These are phyloP conservation scores for Bruguiera gymnorhiza DNA, from an alignment of 345 rosid genomes.

Conservation along the genomic window DNA sequence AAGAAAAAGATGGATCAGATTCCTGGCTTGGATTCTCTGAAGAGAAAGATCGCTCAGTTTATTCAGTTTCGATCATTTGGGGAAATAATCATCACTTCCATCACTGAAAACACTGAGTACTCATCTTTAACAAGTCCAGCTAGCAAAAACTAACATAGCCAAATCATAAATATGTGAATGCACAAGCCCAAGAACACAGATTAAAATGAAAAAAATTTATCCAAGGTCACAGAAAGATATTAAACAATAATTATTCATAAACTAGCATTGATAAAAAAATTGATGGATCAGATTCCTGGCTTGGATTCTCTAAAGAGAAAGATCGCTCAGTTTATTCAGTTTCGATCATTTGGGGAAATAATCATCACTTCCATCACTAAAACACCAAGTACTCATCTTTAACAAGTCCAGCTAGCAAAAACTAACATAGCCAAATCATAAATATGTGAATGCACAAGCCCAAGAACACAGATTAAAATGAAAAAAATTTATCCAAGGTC, in stretches of 20 bases:
- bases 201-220: too few relatives aligned
- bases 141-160: too few relatives aligned
- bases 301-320: conserved; percentile 5
- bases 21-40: conserved; percentile 4
- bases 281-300: not conserved
- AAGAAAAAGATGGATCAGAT: not conserved
- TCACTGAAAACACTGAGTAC: not conserved
- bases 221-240: not conserved
- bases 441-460: not conserved
- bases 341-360: conserved; percentile 8
- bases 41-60: conserved; percentile 13
- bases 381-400: too few relatives aligned
- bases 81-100: conserved; percentile 12
- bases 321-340: conserved; percentile 2
- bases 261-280: not conserved
- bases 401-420: too few relatives aligned
- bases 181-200: too few relatives aligned
- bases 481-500: too few relatives aligned
- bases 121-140: too few relatives aligned
- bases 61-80: conserved; percentile 10
- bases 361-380: conserved; percentile 3
- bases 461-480: not conserved
- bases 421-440: too few relatives aligned
- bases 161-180: too few relatives aligned
- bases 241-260: not conserved